Conservation (phyloP, 768 basidiomycete genomes). For the Leucocoprinus leucothites region DNA sequence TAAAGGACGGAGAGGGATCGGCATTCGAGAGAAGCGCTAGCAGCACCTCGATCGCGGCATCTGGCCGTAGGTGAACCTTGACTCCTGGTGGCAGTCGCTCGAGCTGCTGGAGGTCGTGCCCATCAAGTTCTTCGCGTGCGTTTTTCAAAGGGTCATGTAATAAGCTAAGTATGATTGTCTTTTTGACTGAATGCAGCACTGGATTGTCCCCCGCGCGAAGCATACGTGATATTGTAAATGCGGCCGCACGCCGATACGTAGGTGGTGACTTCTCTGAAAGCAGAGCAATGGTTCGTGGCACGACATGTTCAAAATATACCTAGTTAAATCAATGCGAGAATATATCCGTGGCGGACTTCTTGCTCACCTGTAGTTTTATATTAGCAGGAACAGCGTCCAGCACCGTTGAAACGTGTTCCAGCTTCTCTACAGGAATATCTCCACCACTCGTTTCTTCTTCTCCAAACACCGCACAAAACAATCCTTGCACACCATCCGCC, state of each 20-base stretch:
- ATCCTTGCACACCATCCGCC: conserved; percentile 64
- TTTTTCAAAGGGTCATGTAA: conserved; percentile 53
- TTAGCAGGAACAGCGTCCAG: conserved; percentile 60
- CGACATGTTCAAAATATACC: conserved; percentile 58
- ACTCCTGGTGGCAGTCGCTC: conserved; percentile 1
- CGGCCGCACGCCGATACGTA: conserved; percentile 55
- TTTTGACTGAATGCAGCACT: conserved; percentile 25
- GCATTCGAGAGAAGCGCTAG: conserved; percentile 64
- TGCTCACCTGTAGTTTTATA: conserved; percentile 52
- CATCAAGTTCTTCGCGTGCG: background rate
- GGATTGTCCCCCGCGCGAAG: conserved; percentile 36
- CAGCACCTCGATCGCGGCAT: conserved; percentile 46
- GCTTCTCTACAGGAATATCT: conserved; percentile 59
- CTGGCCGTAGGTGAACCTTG: conserved; percentile 23
- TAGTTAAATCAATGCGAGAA: conserved; percentile 23
- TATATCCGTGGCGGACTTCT: background rate
- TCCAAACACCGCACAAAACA: conserved; percentile 68
- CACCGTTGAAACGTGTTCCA: conserved; percentile 68
- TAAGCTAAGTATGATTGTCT: conserved; percentile 38
- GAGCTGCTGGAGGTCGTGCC: background rate
- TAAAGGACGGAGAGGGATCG: conserved; percentile 72
- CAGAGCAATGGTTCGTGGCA: conserved; percentile 53
- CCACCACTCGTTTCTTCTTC: conserved; percentile 49
- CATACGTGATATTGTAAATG: conserved; percentile 69
- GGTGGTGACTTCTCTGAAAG: conserved; percentile 40